These are phyloP conservation scores for Platanus orientalis DNA, from an alignment of 164 flowering plant genomes.

Conservation along the genomic window DNA sequence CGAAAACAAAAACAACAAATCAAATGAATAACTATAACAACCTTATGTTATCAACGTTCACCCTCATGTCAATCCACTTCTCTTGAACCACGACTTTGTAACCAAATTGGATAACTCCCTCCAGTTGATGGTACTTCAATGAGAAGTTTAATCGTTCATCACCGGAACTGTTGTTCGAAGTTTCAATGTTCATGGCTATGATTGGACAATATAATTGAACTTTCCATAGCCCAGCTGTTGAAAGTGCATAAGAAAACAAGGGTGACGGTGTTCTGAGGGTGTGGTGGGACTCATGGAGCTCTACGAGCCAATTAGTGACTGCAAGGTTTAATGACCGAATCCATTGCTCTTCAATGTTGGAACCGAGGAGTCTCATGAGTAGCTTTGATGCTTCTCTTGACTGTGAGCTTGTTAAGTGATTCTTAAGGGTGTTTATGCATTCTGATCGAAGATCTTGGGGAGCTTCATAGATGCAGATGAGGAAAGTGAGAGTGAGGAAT, in stretches of 20 bases:
- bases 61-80: slow-evolving; percentile 58
- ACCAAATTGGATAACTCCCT: slow-evolving; percentile 79
- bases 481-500: slow-evolving; percentile 49
- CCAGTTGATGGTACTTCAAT: slow-evolving; percentile 70
- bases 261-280: slow-evolving; percentile 47
- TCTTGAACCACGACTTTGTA: slow-evolving; percentile 42
- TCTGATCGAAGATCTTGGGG: slow-evolving; percentile 53
- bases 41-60: slow-evolving; percentile 80
- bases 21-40: slow-evolving; percentile 9
- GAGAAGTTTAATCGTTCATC: slow-evolving; percentile 64
- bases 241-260: slow-evolving; percentile 59
- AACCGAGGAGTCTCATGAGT: slow-evolving; percentile 69
- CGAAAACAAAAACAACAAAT: too few relatives aligned
- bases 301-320: slow-evolving; percentile 69
- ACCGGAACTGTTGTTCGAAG: slow-evolving; percentile 27
- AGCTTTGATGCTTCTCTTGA: slow-evolving; percentile 47
- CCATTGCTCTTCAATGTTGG: slow-evolving; percentile 82
- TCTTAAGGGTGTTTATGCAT: slow-evolving; percentile 42
- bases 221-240: slow-evolving; percentile 75
- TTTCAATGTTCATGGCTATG: slow-evolving; percentile 66
- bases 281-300: slow-evolving; percentile 27
- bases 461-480: slow-evolving; percentile 79
- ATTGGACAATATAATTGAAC: slow-evolving; percentile 83
- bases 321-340: slow-evolving; percentile 82
- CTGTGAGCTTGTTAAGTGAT: slow-evolving; percentile 33